Percentiles rank a stretch among this genome's conserved stretches.
Evolutionary conservation across 1,284 basidiomycete genomes (phyloP).

Genomic region (Phylloboletellus chloephorus): DNA sequence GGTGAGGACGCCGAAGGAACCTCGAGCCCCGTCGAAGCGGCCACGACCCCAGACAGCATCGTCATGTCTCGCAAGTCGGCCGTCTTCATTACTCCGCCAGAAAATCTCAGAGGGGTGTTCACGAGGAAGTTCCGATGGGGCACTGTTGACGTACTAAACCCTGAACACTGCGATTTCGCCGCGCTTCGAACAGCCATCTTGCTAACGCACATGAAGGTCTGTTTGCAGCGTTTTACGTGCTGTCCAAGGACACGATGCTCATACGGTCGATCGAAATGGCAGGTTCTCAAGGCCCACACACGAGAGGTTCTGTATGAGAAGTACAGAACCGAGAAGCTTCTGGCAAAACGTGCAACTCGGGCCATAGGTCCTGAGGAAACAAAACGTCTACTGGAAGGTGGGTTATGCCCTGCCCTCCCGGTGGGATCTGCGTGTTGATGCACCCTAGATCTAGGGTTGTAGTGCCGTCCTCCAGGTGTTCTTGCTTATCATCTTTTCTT

Average conservation of each 20-base stretch:
- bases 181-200: conserved; percentile 73
- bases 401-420: conserved; percentile 23
- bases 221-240: conserved; percentile 23
- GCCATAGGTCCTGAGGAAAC: conserved; percentile 69
- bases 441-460: conserved; percentile 37
- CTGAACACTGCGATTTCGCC: conserved; percentile 77
- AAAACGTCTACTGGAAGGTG: conserved; percentile 66
- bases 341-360: conserved; percentile 72
- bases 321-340: conserved; percentile 78
- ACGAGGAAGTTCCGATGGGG: conserved; percentile 77
- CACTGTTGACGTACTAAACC: conserved; percentile 75
- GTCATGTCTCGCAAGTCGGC: conserved; percentile 35
- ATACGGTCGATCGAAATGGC: conserved; percentile 28
- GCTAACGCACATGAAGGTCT: conserved; percentile 74
- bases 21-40: conserved; percentile 15
- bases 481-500: conserved; percentile 22
- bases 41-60: conserved; percentile 21
- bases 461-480: conserved; percentile 18
- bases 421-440: conserved; percentile 21
- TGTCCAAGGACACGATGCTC: conserved; percentile 14
- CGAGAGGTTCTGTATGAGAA: conserved; percentile 81
- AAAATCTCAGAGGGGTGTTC: conserved; percentile 66
- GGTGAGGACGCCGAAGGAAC: conserved; percentile 18
- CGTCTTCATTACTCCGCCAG: conserved; percentile 50
- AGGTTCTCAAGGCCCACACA: conserved; percentile 74